Conservation (phyloP, 2,329 filamentous ascomycete species). For the Cercospora sojina region DNA sequence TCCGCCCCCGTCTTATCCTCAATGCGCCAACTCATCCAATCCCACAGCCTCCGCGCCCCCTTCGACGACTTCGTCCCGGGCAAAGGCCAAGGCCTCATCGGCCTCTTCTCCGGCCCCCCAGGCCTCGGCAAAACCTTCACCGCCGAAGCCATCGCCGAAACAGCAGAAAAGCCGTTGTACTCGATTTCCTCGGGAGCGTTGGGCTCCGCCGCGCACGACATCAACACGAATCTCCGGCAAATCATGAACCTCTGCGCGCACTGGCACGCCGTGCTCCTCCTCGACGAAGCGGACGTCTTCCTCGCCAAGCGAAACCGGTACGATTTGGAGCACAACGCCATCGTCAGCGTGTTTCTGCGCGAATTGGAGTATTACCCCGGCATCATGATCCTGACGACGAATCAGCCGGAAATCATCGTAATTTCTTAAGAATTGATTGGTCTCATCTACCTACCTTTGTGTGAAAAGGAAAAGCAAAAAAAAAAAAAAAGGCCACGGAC, state of each 20-base stretch:
- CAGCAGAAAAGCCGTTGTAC: neutral
- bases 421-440: too few relatives aligned
- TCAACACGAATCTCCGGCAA: slow-evolving; percentile 20
- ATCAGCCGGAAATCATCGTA: slow-evolving; percentile 11
- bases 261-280: slow-evolving; percentile 36
- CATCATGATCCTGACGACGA: slow-evolving; percentile 53
- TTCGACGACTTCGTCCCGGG: slow-evolving; percentile 11
- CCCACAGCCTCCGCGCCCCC: neutral
- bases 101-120: slow-evolving; percentile 19
- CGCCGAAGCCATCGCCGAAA: slow-evolving; percentile 17
- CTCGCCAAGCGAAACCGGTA: slow-evolving; percentile 66
- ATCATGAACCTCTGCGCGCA: slow-evolving; percentile 20
- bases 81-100: slow-evolving; percentile 15
- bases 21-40: slow-evolving; percentile 6
- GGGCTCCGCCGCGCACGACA: slow-evolving; percentile 13
- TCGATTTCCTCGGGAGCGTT: slow-evolving; percentile 8
- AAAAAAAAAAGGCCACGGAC: too few relatives aligned
- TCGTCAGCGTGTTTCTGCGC: slow-evolving; percentile 80
- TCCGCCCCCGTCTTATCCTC: neutral
- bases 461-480: too few relatives aligned
- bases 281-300: slow-evolving; percentile 44
- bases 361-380: slow-evolving; percentile 86
- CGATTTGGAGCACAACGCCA: slow-evolving; percentile 76
- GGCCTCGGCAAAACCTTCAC: slow-evolving; percentile 30
- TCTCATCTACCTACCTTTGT: too few relatives aligned